Conservation (phyloP, 192 early-diverging fungal genomes). For the Physocladia obscura region DNA sequence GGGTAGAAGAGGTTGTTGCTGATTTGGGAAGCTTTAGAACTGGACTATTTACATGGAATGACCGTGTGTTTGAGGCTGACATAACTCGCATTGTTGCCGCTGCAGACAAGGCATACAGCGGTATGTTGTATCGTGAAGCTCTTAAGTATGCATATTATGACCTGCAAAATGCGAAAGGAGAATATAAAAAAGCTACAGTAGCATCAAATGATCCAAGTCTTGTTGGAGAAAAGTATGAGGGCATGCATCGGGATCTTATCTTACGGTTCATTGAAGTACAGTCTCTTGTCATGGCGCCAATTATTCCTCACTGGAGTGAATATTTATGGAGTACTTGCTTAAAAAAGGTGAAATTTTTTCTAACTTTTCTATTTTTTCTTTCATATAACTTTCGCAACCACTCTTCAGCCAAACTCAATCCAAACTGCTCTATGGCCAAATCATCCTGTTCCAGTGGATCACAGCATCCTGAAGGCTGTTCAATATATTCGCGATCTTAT, state of each 20-base stretch:
- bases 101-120: constrained; percentile 71
- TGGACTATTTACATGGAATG: constrained; percentile 71
- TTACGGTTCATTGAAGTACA: constrained; percentile 81
- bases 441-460: constrained; percentile 60
- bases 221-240: constrained; percentile 48
- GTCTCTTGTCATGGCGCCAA: constrained; percentile 80
- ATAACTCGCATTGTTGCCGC: constrained; percentile 73
- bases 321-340: constrained; percentile 82
- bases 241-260: constrained; percentile 87
- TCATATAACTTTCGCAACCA: background rate
- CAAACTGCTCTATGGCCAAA: constrained; percentile 69
- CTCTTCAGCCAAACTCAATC: constrained; percentile 52
- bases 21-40: constrained; percentile 49
- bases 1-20: constrained; percentile 74
- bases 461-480: constrained; percentile 68
- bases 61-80: constrained; percentile 88
- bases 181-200: constrained; percentile 80
- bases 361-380: background rate
- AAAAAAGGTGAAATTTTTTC: constrained; percentile 53
- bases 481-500: constrained; percentile 78
- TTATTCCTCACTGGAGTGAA: constrained; percentile 94
- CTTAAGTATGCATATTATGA: constrained; percentile 90
- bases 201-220: constrained; percentile 18
- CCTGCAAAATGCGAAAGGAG: constrained; percentile 78
- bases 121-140: constrained; percentile 88